Evolutionary conservation across 352 stramenopile genomes (phyloP).

Genomic region (Pythium rhizo-oryzae): DNA sequence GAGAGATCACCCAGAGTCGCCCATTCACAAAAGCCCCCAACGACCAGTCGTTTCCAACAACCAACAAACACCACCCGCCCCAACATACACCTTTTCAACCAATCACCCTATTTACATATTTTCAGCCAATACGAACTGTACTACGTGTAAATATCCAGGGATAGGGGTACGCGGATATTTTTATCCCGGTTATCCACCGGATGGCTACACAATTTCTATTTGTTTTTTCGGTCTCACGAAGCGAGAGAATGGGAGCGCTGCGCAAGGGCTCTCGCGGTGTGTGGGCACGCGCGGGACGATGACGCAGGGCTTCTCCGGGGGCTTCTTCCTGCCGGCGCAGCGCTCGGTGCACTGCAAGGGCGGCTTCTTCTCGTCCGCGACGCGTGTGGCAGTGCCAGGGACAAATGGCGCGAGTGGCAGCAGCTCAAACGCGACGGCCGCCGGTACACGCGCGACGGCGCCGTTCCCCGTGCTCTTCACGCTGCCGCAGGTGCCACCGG

Average conservation of each 20-base stretch:
- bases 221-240: neutral
- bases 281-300: slow-evolving; percentile 7
- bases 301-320: slow-evolving; percentile 43
- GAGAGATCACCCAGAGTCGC: too few relatives aligned
- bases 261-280: too few relatives aligned
- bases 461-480: slow-evolving; percentile 16
- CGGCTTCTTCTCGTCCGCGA: slow-evolving; percentile 47
- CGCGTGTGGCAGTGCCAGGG: neutral
- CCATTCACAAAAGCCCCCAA: neutral
- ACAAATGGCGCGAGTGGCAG: neutral
- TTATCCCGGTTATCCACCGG: neutral
- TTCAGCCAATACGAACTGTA: neutral
- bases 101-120: slow-evolving; percentile 6
- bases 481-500: slow-evolving; percentile 7
- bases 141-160: neutral
- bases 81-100: slow-evolving; percentile 2
- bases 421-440: neutral
- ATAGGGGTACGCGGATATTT: slow-evolving; percentile 2
- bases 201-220: slow-evolving; percentile 21
- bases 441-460: neutral
- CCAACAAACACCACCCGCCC: slow-evolving; percentile 5
- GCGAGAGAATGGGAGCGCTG: neutral
- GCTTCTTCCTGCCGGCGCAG: slow-evolving; percentile 63
- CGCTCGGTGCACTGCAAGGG: slow-evolving; percentile 55
- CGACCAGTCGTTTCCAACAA: slow-evolving; percentile 22